Percentiles rank a stretch among this genome's conserved stretches.
Evolutionary conservation across 1,284 basidiomycete genomes (phyloP).

Genomic region (Ustilago xerochloae): DNA sequence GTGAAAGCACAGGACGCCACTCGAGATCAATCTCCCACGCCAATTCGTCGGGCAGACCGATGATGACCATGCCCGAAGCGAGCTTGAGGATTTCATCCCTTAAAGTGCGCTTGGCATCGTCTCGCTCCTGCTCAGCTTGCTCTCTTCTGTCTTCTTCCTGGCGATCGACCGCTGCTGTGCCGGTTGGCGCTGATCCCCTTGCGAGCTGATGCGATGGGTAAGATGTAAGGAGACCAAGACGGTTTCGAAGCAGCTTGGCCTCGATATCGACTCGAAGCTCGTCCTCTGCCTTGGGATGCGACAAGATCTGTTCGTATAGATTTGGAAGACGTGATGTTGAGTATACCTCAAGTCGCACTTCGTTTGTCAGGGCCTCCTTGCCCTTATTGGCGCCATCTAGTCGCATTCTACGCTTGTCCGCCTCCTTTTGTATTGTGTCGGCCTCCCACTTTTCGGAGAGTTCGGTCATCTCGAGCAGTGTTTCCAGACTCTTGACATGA

Average conservation of each 20-base stretch:
- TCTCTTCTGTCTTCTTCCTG: constrained; percentile 26
- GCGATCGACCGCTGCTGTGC: constrained; percentile 37
- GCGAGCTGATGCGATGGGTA: constrained; percentile 42
- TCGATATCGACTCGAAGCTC: constrained; percentile 56
- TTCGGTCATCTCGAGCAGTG: constrained; percentile 56
- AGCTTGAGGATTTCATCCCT: constrained; percentile 77
- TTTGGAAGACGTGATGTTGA: constrained; percentile 44
- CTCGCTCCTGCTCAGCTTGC: constrained; percentile 17
- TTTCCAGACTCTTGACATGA: constrained; percentile 71
- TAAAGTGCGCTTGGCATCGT: constrained; percentile 71
- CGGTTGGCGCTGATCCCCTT: constrained; percentile 21
- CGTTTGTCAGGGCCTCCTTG: constrained; percentile 44
- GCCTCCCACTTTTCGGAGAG: constrained; percentile 53
- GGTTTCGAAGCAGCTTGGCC: constrained; percentile 54
- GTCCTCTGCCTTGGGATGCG: constrained; percentile 58
- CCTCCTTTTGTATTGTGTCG: constrained; percentile 52
- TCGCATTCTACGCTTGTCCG: constrained; percentile 56
- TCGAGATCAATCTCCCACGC: constrained; percentile 86
- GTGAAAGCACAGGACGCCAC: constrained; percentile 76
- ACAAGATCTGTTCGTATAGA: constrained; percentile 59
- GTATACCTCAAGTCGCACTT: constrained; percentile 51
- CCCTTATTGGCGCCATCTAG: constrained; percentile 59
- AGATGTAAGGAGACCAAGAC: constrained; percentile 43
- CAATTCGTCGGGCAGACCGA: constrained; percentile 79
- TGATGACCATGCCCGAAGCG: constrained; percentile 78